Percentiles rank a stretch among this genome's conserved stretches.
phyloP scores from a whole-genome alignment of 306 rosid species.

The Vigna radiata region DNA sequence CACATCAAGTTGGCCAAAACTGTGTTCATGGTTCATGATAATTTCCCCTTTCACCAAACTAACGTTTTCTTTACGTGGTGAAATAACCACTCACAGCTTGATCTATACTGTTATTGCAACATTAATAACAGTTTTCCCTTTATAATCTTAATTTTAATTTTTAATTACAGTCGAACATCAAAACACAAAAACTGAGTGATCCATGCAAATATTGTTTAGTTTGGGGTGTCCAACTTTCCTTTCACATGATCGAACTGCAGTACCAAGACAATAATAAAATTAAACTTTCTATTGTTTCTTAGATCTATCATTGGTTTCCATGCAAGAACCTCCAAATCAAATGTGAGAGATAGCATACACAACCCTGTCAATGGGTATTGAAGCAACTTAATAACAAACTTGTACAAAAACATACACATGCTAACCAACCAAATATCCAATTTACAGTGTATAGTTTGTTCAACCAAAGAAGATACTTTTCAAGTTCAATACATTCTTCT shows the following conservation, averaged over 20 bases:
- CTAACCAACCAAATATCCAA: slow-evolving; percentile 37
- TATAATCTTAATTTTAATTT: background rate
- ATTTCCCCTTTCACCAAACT: background rate
- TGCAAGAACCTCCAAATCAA: slow-evolving; percentile 36
- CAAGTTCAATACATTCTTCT: slow-evolving; percentile 37
- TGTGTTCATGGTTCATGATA: background rate
- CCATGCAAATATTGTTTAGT: background rate
- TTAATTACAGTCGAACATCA: background rate
- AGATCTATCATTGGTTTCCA: slow-evolving; percentile 25
- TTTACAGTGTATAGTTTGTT: slow-evolving; percentile 39
- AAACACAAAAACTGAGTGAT: too few relatives aligned
- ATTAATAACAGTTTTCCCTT: background rate
- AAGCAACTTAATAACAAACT: slow-evolving; percentile 34
- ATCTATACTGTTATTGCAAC: background rate
- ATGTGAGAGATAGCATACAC: slow-evolving; percentile 15
- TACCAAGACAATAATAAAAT: slow-evolving; percentile 6
- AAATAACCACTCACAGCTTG: background rate
- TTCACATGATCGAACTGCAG: background rate
- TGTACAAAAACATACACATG: slow-evolving; percentile 36
- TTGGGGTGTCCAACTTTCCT: background rate
- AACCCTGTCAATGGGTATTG: slow-evolving; percentile 40
- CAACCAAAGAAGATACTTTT: slow-evolving; percentile 29
- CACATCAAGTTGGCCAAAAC: background rate
- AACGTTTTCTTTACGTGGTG: too few relatives aligned
- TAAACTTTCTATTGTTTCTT: slow-evolving; percentile 10